Base-by-base conservation (phyloP, 768 basidiomycete genomes). In the Trametes sanguinea region DNA sequence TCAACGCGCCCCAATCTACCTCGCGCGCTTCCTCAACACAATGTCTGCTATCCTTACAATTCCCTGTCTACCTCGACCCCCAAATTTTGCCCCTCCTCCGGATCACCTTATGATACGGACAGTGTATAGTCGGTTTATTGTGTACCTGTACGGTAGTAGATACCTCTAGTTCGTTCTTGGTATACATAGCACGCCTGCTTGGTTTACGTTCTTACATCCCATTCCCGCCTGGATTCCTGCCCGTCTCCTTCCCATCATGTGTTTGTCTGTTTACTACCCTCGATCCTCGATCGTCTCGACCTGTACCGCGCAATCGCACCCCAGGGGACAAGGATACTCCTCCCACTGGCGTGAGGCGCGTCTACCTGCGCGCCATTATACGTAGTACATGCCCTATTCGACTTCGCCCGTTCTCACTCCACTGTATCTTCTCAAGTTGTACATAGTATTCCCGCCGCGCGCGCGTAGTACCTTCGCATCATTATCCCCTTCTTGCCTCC, bases 131-230 rank as follows among this genome's bases (percentile, higher is more conserved):
- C 63, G 63, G 50, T 60, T 60, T 60, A 60, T 60, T 60, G 58
- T 64, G 63, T 64, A 60, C 58, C 14, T 57, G 58, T 64, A 64
- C 54, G 58, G 63, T 60, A 64, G 63, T 60, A 64, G 57, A 64
- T 60, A 60, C 63, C 63, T 56, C 54, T 64, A 64, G 63, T 64
- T 37, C 42, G 57, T 47, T 64, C 54, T 59, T 54, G 62, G 57
- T 59, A 63, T 63, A 64, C 58, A 64, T 56, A 56, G 58, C 63
- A 64, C 51, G 50, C 57, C 47, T 55, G 45, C 46, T 61, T 51
- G 43, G 54, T 50, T 56, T 54, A 58, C 35, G 32, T 54, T 40
- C 13, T 29, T 27, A 33, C 51, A 46, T 47, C 33, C 44, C n/a
- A 22, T 48, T 29, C 8, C 39, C 54, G 14, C 45, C 51, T 46